These are phyloP conservation scores for Citrus cavaleriei DNA, from an alignment of 345 rosid genomes.

Conservation along the genomic window DNA sequence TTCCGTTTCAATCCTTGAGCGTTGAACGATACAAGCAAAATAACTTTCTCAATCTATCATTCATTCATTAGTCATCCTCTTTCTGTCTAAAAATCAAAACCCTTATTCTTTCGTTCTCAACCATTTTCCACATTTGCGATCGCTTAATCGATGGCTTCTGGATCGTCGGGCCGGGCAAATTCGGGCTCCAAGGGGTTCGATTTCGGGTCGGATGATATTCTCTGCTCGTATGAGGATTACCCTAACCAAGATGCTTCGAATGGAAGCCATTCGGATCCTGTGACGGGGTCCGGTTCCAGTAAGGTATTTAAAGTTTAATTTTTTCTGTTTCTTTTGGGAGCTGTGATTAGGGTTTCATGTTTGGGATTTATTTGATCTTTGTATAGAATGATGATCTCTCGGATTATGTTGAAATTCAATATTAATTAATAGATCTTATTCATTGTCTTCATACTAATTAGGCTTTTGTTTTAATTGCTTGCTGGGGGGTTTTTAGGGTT, in stretches of 20 bases:
- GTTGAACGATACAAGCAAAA: not conserved
- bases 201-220: constrained; percentile 94
- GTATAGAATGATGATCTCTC: too few relatives aligned
- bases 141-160: constrained; percentile 64
- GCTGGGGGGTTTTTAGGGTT: not conserved
- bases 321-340: not conserved
- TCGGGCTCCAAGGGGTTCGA: constrained; percentile 81
- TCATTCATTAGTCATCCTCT: not conserved
- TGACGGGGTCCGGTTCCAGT: constrained; percentile 31
- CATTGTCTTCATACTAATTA: not conserved
- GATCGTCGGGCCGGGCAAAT: constrained; percentile 67
- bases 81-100: not conserved
- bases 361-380: not conserved
- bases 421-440: not conserved
- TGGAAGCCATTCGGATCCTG: constrained; percentile 64
- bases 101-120: not conserved
- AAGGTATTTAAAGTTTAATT: constrained; percentile 26
- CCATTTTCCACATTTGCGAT: not conserved
- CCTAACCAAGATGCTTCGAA: constrained; percentile 70
- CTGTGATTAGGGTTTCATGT: not conserved
- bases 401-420: not conserved
- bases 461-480: too few relatives aligned
- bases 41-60: not conserved
- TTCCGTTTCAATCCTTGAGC: too few relatives aligned
- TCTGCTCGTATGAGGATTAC: constrained; percentile 91